phyloP scores from a whole-genome alignment of 2,329 filamentous ascomycete genomes.

The Aspergillus puulaauensis region DNA sequence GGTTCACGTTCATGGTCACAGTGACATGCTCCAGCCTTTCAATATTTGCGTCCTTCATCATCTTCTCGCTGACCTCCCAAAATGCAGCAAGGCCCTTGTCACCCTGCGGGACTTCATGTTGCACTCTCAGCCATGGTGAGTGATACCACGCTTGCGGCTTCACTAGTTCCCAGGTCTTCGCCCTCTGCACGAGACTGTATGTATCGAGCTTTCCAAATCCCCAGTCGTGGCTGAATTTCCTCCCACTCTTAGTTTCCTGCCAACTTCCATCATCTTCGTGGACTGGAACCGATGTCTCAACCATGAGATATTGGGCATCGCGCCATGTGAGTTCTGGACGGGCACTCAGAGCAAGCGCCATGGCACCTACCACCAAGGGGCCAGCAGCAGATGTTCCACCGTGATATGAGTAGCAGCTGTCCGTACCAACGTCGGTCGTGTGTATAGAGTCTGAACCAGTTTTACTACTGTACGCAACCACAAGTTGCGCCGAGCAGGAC shows the following conservation, averaged over 20 bases:
- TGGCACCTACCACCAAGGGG: slow-evolving; percentile 86
- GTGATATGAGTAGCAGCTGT: slow-evolving; percentile 77
- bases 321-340: slow-evolving; percentile 89
- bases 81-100: slow-evolving; percentile 72
- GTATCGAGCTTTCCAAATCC: slow-evolving; percentile 95
- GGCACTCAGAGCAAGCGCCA: slow-evolving; percentile 80
- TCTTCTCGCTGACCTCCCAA: slow-evolving; percentile 80
- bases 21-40: slow-evolving; percentile 91
- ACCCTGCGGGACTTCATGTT: slow-evolving; percentile 81
- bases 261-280: slow-evolving; percentile 73
- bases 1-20: slow-evolving; percentile 93
- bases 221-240: slow-evolving; percentile 89
- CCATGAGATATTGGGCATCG: slow-evolving; percentile 87
- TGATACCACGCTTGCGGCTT: slow-evolving; percentile 96
- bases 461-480: slow-evolving; percentile 95
- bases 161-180: slow-evolving; percentile 81
- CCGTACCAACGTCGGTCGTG: slow-evolving; percentile 87
- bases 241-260: slow-evolving; percentile 77
- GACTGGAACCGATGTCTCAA: slow-evolving; percentile 80
- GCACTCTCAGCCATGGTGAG: slow-evolving; percentile 90
- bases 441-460: slow-evolving; percentile 78
- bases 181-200: slow-evolving; percentile 77
- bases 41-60: slow-evolving; percentile 79
- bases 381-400: slow-evolving; percentile 95
- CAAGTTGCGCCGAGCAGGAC: slow-evolving; percentile 89